phyloP scores from a whole-genome alignment of 306 rosid genomes.

The Lupinus albus region DNA sequence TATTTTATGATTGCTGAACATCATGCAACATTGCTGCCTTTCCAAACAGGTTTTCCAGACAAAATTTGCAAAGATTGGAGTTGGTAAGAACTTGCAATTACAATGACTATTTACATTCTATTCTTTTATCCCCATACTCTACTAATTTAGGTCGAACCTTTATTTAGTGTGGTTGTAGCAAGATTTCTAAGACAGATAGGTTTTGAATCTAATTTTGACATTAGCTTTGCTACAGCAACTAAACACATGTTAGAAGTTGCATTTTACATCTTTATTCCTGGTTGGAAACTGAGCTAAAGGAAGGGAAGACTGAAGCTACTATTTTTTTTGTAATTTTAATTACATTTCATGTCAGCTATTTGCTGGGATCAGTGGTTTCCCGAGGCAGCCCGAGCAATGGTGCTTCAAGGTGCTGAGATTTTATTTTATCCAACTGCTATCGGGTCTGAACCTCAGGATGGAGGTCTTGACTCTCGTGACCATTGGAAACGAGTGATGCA shows the following conservation, averaged over 20 bases:
- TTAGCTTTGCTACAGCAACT: constrained; percentile 17
- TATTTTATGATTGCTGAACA: constrained; percentile 14
- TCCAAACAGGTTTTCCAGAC: constrained; percentile 85
- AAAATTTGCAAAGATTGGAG: constrained; percentile 83
- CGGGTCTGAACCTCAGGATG: constrained; percentile 95
- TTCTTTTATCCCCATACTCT: constrained; percentile 4
- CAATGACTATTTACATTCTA: constrained; percentile 7
- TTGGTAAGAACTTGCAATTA: constrained; percentile 61
- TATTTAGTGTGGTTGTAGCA: constrained; percentile 11
- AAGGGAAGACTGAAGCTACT: constrained; percentile 30
- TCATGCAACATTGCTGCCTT: constrained; percentile 40
- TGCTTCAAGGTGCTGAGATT: constrained; percentile 96
- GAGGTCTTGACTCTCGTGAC: constrained; percentile 77
- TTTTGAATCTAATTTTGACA: neutral
- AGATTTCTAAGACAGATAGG: constrained; percentile 6
- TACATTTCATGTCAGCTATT: constrained; percentile 64
- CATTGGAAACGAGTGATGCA: constrained; percentile 98
- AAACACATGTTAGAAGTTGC: neutral
- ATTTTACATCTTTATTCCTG: constrained; percentile 30
- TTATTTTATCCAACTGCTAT: constrained; percentile 95
- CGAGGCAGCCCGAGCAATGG: constrained; percentile 94
- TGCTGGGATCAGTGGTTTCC: constrained; percentile 99
- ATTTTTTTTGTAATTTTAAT: constrained; percentile 8
- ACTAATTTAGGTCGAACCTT: constrained; percentile 1
- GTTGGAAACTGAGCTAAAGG: constrained; percentile 11